Base-by-base conservation (phyloP, 2,329 filamentous ascomycete genomes). In the Fonsecaea nubica region DNA sequence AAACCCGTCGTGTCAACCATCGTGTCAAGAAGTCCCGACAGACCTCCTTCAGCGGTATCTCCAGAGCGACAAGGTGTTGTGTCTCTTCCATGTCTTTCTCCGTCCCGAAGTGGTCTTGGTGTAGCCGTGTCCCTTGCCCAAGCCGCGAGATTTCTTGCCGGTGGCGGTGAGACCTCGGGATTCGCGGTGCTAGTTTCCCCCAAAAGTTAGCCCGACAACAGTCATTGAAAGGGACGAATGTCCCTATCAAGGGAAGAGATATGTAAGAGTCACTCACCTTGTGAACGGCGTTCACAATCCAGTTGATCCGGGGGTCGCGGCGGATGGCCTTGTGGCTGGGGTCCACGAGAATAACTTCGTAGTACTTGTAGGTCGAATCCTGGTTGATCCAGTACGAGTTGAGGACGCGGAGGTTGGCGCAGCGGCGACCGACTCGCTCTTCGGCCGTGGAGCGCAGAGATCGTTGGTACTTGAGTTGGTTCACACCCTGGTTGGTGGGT, bases 371-470 rank as follows among this genome's bases (percentile, higher is more conserved):
- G 85, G 95, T 99, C 70, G 93, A 97, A 88, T 99, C 95, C 89
- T 98, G 93, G 92, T 99, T 99, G 88, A 99, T 92, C 96, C 96
- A 99, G 93, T 99, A 99, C 73, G 94, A 98, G 92, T 99, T 99
- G 80, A 99, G 91, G 80, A 99, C 95, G 81, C 95, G 93, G 83
- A 99, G 86, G 87, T 99, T 99, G 85, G 93, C 93, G 87, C 93
- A 97, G 83, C 94, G 93, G 84, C 93, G 93, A 80, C 96, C 95
- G 81, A 99, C 94, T 91, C 95, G 95, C 91, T 99, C 95, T 89
- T 99, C 96, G 78, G 96, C 96, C 78, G 95, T 99, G 78, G 94
- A 88, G 84, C 91, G 91, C 82, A 98, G 93, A 76, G 95, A 98
- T 83, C 94, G 92, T 90, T 99, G 96, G 91, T 98, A 99, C 90